Evolutionary conservation across 257 asterid species (phyloP), one percentile per base, ranked within the genome.

Genomic region (Solanum appendiculatum): DNA sequence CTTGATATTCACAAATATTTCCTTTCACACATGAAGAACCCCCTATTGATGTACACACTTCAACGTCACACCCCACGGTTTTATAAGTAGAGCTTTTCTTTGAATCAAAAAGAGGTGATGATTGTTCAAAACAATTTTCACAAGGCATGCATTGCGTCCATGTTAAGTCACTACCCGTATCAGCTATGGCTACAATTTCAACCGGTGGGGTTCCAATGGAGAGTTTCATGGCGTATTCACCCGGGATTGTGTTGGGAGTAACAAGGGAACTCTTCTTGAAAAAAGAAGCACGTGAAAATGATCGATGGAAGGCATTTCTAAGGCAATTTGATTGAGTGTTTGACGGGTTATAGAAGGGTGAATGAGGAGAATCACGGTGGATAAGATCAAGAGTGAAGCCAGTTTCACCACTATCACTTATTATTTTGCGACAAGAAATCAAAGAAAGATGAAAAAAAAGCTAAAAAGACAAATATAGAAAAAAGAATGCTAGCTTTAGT

Each of bases 381-480:
- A 92, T 86, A 7, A 95, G 69, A 69, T 91, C 91, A 12, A 89
- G 37, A 6, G 97, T 91, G 88, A 94, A 87, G 68, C 95, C 95
- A 39, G 85, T 90, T 77, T 0, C 60, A 40, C 2, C 5, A 3
- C 2, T 23, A n/a, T 14, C 0, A 66, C 15, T 7, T 0, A 13
- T 77, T 77, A 18, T 13, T 40, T 42, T 77, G 20, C 16, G 27
- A 44, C 86, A 84, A 83, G 46, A 85, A n/a, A 51, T 11, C 9
- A 74, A 33, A 44, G 78, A 81, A 74, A 87, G 77, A 20, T 81
- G 36, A n/a, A 42, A 63, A 3, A 3, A 86, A 86, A 3, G 37
- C 58, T 8, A 60, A 87, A 46, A 74, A 23, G 5, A 20, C n/a
- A 1, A 13, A 27, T 72, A 70, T 86, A n/a, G 70, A 31, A 15